phyloP scores from a whole-genome alignment of 495 filamentous ascomycete species.

The Talaromyces borbonicus region DNA sequence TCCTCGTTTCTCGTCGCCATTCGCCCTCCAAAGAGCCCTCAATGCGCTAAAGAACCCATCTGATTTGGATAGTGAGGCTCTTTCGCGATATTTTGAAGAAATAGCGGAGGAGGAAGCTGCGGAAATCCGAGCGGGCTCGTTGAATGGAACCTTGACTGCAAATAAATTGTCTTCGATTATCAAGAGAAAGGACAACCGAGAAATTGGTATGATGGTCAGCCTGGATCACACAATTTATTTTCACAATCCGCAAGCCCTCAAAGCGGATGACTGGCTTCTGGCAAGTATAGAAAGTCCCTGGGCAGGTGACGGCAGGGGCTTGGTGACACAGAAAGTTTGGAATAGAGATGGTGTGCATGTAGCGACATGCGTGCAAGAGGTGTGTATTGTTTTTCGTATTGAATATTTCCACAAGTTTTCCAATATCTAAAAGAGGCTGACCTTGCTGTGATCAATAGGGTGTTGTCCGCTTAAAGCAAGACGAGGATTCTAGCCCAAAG shows the following conservation, averaged over 20 bases:
- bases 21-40: slow-evolving; percentile 21
- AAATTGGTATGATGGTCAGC: slow-evolving; percentile 90
- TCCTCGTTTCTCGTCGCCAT: slow-evolving; percentile 43
- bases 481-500: slow-evolving; percentile 14
- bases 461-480: slow-evolving; percentile 37
- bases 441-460: slow-evolving; percentile 26
- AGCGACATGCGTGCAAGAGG: slow-evolving; percentile 81
- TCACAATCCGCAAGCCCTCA: slow-evolving; percentile 69
- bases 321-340: slow-evolving; percentile 84
- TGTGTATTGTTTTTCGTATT: slow-evolving; percentile 7
- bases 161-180: slow-evolving; percentile 6
- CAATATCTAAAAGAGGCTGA: too few species aligned
- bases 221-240: slow-evolving; percentile 94
- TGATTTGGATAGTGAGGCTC: slow-evolving; percentile 34
- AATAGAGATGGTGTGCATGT: slow-evolving; percentile 71
- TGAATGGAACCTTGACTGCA: slow-evolving; percentile 27
- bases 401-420: too few species aligned
- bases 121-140: slow-evolving; percentile 34
- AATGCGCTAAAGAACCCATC: slow-evolving; percentile 38
- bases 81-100: slow-evolving; percentile 29
- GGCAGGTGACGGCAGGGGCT: slow-evolving; percentile 78
- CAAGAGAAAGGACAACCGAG: slow-evolving; percentile 4
- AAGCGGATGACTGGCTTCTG: slow-evolving; percentile 90
- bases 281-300: slow-evolving; percentile 90
- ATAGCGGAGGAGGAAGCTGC: slow-evolving; percentile 34